Evolutionary conservation across 1,284 basidiomycete species (phyloP).

Genomic region (Volvariella surrecta): DNA sequence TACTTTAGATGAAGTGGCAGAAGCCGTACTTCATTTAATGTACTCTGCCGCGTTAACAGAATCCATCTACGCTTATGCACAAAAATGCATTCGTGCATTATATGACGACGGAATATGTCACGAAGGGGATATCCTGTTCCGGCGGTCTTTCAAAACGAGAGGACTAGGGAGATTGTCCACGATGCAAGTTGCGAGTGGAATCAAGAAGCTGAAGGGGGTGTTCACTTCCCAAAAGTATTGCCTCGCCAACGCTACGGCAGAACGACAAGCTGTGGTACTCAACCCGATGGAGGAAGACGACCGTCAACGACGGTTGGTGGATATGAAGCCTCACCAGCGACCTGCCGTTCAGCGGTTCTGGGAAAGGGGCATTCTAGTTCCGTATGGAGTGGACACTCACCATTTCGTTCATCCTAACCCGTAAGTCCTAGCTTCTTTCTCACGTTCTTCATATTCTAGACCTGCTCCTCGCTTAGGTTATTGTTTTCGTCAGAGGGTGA

Average conservation of each 20-base stretch:
- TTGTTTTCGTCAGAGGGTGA: constrained; percentile 29
- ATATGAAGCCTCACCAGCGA: constrained; percentile 27
- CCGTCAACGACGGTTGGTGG: constrained; percentile 23
- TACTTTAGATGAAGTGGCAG: constrained; percentile 15
- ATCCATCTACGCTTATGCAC: constrained; percentile 11
- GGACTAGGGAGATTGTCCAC: constrained; percentile 27
- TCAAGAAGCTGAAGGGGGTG: constrained; percentile 30
- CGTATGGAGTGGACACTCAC: constrained; percentile 25
- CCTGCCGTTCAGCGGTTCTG: constrained; percentile 26
- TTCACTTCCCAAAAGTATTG: constrained; percentile 23
- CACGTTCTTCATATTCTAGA: background rate
- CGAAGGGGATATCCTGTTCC: constrained; percentile 24
- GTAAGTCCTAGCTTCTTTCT: constrained; percentile 13
- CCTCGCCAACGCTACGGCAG: constrained; percentile 20
- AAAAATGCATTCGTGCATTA: constrained; percentile 8
- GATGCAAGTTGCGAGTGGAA: constrained; percentile 24
- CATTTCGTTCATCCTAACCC: constrained; percentile 31
- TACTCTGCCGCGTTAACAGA: constrained; percentile 16
- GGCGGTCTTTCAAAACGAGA: constrained; percentile 23
- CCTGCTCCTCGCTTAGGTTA: constrained; percentile 17
- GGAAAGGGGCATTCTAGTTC: constrained; percentile 28
- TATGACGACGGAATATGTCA: constrained; percentile 5
- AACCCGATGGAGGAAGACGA: constrained; percentile 24
- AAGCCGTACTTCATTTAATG: constrained; percentile 18
- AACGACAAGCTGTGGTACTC: constrained; percentile 21